A percentile compares a stretch with the other conserved stretches of the same genome.
Evolutionary conservation across 495 filamentous ascomycete species (phyloP).

Genomic region (Glonium stellatum): DNA sequence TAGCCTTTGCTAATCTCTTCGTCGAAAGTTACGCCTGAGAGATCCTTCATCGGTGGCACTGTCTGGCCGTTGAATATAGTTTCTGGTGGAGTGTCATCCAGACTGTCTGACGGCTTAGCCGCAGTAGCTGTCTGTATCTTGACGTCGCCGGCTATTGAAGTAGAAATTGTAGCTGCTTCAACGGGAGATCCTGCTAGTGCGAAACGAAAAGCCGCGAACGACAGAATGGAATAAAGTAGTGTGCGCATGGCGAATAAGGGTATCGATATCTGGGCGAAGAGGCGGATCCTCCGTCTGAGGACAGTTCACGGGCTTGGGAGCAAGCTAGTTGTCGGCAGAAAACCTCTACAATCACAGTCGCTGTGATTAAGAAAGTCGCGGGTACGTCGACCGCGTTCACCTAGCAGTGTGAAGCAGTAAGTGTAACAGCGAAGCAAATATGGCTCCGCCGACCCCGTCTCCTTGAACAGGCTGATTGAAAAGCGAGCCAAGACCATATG

Average conservation of each 20-base stretch:
- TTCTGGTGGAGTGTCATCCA: slow-evolving; percentile 12
- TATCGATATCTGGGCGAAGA: neutral
- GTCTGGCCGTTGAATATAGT: slow-evolving; percentile 75
- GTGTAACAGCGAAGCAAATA: neutral
- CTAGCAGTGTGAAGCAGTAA: neutral
- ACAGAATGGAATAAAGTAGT: slow-evolving; percentile 20
- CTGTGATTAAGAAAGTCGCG: neutral
- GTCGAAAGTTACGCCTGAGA: slow-evolving; percentile 51
- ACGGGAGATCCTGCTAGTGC: slow-evolving; percentile 10
- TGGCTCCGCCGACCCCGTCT: neutral
- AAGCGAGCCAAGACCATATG: neutral
- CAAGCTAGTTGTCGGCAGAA: neutral
- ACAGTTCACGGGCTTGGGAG: neutral
- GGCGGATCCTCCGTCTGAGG: slow-evolving; percentile 5
- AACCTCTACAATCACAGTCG: neutral
- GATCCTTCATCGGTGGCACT: slow-evolving; percentile 66
- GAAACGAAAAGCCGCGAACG: slow-evolving; percentile 21
- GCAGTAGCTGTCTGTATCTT: slow-evolving; percentile 4
- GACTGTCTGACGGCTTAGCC: slow-evolving; percentile 6
- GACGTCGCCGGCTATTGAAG: neutral
- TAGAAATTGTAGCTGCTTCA: neutral
- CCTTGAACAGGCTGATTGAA: neutral
- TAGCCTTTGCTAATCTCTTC: slow-evolving; percentile 56
- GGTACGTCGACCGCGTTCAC: neutral
- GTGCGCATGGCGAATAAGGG: slow-evolving; percentile 21